A percentile compares a stretch with the other conserved stretches of the same genome.
Conservation (phyloP, 2,329 filamentous ascomycete species). For the Stachybotrys chlorohalonatus region DNA sequence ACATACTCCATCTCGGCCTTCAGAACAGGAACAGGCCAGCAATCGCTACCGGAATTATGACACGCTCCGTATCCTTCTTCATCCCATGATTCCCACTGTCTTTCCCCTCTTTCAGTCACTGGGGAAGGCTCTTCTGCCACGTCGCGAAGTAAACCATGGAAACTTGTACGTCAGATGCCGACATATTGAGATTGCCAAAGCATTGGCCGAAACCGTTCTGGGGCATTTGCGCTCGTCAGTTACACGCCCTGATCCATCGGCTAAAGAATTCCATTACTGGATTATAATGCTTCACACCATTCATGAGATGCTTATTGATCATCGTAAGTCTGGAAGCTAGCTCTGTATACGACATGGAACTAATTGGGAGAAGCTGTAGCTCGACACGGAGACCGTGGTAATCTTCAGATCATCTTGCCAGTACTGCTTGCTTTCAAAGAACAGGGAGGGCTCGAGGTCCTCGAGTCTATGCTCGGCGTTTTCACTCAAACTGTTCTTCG, state of each 20-base stretch:
- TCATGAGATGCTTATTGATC: conserved; percentile 70
- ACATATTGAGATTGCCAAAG: conserved; percentile 48
- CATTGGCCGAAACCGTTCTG: conserved; percentile 63
- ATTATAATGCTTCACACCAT: conserved; percentile 72
- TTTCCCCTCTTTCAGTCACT: conserved; percentile 79
- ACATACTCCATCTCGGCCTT: conserved; percentile 19
- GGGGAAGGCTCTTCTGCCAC: conserved; percentile 70
- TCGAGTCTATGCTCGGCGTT: conserved; percentile 63
- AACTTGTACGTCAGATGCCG: conserved; percentile 50
- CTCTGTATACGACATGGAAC: conserved; percentile 1
- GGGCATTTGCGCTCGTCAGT: conserved; percentile 50
- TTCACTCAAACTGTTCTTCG: conserved; percentile 38
- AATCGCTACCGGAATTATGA: conserved; percentile 63
- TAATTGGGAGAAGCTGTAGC: conserved; percentile 13
- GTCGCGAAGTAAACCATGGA: conserved; percentile 47
- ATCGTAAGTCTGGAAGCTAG: conserved; percentile 25
- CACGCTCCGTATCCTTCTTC: conserved; percentile 66
- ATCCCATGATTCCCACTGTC: conserved; percentile 70
- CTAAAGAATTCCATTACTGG: conserved; percentile 69
- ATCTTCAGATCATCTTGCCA: conserved; percentile 55
- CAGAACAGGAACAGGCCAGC: conserved; percentile 31
- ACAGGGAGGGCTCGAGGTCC: conserved; percentile 61
- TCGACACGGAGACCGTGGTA: conserved; percentile 38
- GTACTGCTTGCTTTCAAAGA: conserved; percentile 84
- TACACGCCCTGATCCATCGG: conserved; percentile 34